Conservation (phyloP, 2,329 filamentous ascomycete genomes). For the Tolypocladium amazonense region DNA sequence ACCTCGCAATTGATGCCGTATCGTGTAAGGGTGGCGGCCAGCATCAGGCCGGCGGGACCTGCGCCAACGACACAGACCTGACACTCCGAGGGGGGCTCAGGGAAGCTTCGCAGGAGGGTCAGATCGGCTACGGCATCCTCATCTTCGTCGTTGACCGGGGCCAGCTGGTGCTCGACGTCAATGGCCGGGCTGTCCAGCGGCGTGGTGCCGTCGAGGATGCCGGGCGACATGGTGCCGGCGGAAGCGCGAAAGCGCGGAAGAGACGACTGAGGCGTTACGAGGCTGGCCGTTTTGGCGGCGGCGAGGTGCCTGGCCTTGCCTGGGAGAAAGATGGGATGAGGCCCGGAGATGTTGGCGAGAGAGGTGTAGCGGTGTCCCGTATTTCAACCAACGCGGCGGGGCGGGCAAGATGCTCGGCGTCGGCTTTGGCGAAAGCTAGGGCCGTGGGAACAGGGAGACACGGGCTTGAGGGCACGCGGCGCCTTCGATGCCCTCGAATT, state of each 20-base stretch:
- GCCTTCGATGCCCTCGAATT: not conserved
- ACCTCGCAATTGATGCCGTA: slow-evolving; percentile 56
- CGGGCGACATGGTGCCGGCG: slow-evolving; percentile 9
- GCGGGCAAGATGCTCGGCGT: not conserved
- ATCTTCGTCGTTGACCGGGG: slow-evolving; percentile 11
- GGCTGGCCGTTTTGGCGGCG: not conserved
- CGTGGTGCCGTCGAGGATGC: slow-evolving; percentile 6
- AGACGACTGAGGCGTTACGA: not conserved
- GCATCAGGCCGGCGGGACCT: slow-evolving; percentile 45
- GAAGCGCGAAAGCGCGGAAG: not conserved
- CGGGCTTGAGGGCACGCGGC: not conserved
- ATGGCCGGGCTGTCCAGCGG: not conserved
- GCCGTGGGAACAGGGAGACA: too few relatives aligned
- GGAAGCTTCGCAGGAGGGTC: slow-evolving; percentile 37
- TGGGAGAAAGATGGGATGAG: not conserved
- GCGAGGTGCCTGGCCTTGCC: not conserved
- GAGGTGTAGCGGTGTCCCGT: not conserved
- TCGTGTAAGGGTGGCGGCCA: slow-evolving; percentile 45
- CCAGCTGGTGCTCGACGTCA: slow-evolving; percentile 8
- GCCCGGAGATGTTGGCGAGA: not conserved
- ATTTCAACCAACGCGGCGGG: not conserved
- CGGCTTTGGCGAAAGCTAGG: too few relatives aligned
- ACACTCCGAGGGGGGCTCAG: slow-evolving; percentile 32
- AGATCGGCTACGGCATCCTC: slow-evolving; percentile 31
- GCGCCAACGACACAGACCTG: slow-evolving; percentile 44